Conservation (phyloP, 495 filamentous ascomycete genomes). For the Penicillium robsamsonii region DNA sequence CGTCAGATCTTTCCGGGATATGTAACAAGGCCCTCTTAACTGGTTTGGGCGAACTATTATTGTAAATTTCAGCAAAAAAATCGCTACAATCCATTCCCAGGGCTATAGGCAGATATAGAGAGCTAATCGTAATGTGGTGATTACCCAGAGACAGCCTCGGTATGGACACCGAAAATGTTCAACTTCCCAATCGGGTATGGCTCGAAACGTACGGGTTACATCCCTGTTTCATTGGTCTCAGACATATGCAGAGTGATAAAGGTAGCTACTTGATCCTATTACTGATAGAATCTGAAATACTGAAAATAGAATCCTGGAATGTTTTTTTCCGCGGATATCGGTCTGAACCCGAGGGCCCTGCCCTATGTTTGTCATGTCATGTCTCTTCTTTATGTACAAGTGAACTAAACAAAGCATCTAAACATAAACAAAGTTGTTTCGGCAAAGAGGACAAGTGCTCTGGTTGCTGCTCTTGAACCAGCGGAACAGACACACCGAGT, state of each 20-base stretch:
- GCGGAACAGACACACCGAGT: conserved; percentile 82
- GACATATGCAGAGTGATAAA: conserved; percentile 21
- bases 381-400: conserved; percentile 23
- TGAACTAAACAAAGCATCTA: conserved; percentile 15
- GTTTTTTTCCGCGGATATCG: background rate
- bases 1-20: conserved; percentile 4
- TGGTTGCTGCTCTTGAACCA: conserved; percentile 95
- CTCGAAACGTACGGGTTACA: background rate
- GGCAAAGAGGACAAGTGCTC: conserved; percentile 85
- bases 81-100: background rate
- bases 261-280: background rate
- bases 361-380: conserved; percentile 1
- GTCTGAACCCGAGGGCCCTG: background rate
- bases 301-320: background rate
- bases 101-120: background rate
- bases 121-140: background rate
- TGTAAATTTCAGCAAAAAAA: background rate
- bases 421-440: conserved; percentile 75
- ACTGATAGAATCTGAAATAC: background rate
- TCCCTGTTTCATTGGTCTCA: conserved; percentile 17
- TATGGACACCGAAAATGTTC: background rate
- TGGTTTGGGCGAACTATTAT: background rate
- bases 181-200: conserved; percentile 2
- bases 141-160: background rate
- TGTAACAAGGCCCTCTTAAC: background rate